These are phyloP conservation scores for Penicillium fimorum DNA, from an alignment of 495 filamentous ascomycete genomes.

Conservation along the genomic window DNA sequence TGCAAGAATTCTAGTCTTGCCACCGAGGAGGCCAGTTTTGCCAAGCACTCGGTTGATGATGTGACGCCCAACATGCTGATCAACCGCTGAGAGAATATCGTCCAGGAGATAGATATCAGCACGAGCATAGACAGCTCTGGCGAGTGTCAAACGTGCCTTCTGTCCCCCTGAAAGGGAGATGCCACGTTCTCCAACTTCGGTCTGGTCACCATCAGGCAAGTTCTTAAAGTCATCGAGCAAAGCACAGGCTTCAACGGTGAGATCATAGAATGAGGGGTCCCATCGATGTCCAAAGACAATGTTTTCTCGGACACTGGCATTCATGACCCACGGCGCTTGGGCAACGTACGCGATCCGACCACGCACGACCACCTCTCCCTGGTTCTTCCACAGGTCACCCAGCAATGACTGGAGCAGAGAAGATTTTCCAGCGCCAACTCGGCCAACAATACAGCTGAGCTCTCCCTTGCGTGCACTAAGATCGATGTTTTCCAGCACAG, in stretches of 20 bases:
- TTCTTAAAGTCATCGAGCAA: slow-evolving; percentile 86
- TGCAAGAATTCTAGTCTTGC: slow-evolving; percentile 90
- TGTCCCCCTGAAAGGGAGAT: slow-evolving; percentile 97
- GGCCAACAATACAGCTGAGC: slow-evolving; percentile 88
- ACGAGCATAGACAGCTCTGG: slow-evolving; percentile 92
- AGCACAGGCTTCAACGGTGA: slow-evolving; percentile 91
- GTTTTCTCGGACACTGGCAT: slow-evolving; percentile 93
- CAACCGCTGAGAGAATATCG: slow-evolving; percentile 91
- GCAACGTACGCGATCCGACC: slow-evolving; percentile 87
- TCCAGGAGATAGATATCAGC: slow-evolving; percentile 97
- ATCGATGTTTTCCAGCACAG: slow-evolving; percentile 72
- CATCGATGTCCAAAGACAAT: slow-evolving; percentile 96
- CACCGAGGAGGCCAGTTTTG: slow-evolving; percentile 71
- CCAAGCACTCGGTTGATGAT: slow-evolving; percentile 93
- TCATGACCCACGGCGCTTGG: slow-evolving; percentile 96
- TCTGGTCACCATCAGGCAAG: slow-evolving; percentile 94
- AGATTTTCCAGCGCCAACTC: slow-evolving; percentile 92
- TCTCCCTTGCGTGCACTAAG: slow-evolving; percentile 88
- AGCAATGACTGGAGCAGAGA: slow-evolving; percentile 83
- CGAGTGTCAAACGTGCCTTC: slow-evolving; percentile 92
- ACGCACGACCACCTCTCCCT: slow-evolving; percentile 79
- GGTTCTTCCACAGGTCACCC: slow-evolving; percentile 86
- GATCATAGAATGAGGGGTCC: slow-evolving; percentile 92
- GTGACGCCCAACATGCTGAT: slow-evolving; percentile 95
- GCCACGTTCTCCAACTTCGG: slow-evolving; percentile 93